Base-by-base conservation (phyloP, 768 basidiomycete species). In the Royoungia palumana region DNA sequence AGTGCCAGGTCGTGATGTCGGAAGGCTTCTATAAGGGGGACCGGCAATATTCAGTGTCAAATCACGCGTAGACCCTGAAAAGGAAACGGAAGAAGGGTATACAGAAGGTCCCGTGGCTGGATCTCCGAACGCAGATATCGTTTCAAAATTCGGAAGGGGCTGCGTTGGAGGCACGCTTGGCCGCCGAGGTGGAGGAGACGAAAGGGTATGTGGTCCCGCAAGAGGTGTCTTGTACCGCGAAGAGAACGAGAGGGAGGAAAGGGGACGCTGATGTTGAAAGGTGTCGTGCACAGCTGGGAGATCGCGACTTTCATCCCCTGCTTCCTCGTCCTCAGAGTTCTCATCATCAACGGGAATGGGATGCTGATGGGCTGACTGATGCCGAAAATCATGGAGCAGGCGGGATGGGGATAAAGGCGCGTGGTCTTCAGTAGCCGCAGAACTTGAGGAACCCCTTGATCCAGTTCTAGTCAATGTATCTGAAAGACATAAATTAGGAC, bases 171-270 rank as follows among this genome's bases (percentile, higher is more conserved):
- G 87, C 16, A 87, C 65, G 39, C 67, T 65, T 27, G 41, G 48
- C 20, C 72, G 73, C 2, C 68, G 71, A 16, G 70, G 51, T 35
- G 77, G 76, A 21, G 81, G 77, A 6, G 81, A 75, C 5, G 84
- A 80, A 60, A 82, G 71, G 16, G 79, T 72, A 11, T 80, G 65
- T 14, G 86, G 83, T 34, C 80, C 77, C 13, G 79, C 76, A 61
- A 83, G 74, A 7, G 89, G 90, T 25, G 89, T 91, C 46, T 83
- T 87, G 62, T 92, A 91, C 40, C 83, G 79, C 2, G 87, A 84
- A 2, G 90, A 90, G 41, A 84, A 63, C 27, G 61, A 63, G 16
- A 53, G 17, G 16, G 90, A 86, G n/a, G 89, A 92, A 19, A 78
- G 77, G 5, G 90, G 85, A 19, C 89, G 80, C 17, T 54, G 56